These are phyloP conservation scores for Pseudozyma thailandica DNA, from an alignment of 1,284 basidiomycete species.

Conservation along the genomic window DNA sequence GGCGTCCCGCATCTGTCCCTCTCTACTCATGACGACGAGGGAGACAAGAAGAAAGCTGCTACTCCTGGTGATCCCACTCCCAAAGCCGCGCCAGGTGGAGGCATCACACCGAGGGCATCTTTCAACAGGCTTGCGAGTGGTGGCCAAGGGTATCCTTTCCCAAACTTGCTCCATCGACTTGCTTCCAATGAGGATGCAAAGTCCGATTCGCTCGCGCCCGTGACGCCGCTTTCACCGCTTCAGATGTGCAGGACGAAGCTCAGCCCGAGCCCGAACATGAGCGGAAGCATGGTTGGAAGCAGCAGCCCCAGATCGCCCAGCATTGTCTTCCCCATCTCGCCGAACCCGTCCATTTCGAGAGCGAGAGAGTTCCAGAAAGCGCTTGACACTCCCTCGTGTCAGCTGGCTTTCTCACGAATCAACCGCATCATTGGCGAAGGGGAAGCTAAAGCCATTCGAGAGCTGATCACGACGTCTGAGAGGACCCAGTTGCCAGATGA, in stretches of 20 bases:
- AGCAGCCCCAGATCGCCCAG: conserved; percentile 25
- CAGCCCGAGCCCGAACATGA: not conserved
- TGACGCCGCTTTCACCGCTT: conserved; percentile 24
- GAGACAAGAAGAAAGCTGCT: not conserved
- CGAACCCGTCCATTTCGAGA: conserved; percentile 38
- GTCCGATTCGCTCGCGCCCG: conserved; percentile 9
- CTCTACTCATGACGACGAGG: not conserved
- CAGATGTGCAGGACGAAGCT: conserved; percentile 12
- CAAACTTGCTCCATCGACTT: conserved; percentile 17
- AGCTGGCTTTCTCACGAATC: conserved; percentile 10
- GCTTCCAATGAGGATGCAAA: conserved; percentile 1
- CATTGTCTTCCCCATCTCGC: conserved; percentile 46
- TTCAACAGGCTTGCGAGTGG: conserved; percentile 3
- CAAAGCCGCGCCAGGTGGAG: conserved; percentile 18
- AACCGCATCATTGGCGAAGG: not conserved
- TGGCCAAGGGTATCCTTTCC: conserved; percentile 27
- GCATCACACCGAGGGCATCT: conserved; percentile 24
- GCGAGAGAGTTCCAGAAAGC: conserved; percentile 20
- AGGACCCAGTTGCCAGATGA: conserved; percentile 28
- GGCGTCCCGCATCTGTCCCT: conserved; percentile 1
- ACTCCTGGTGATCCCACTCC: conserved; percentile 31
- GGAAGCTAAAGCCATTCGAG: not conserved
- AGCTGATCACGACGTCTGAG: conserved; percentile 26
- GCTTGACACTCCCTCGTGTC: conserved; percentile 12
- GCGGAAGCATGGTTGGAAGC: not conserved